Conservation (phyloP, 2,329 filamentous ascomycete species). For the Plectosphaerella sp. region DNA sequence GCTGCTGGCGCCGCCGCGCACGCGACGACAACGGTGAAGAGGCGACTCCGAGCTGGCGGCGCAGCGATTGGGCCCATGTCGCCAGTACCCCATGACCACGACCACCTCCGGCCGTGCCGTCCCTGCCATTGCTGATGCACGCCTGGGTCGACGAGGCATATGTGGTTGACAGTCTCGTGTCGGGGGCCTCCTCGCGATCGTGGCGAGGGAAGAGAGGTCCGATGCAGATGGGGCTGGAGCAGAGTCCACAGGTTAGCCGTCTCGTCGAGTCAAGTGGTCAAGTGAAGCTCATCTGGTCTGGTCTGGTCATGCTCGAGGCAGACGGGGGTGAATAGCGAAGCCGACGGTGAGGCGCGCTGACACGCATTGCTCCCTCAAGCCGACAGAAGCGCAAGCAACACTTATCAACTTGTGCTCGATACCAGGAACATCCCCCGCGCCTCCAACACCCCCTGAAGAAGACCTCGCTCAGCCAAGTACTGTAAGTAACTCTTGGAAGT, state of each 20-base stretch:
- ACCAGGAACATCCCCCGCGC: too few relatives aligned
- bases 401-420: neutral
- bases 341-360: neutral
- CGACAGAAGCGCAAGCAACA: neutral
- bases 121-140: too few relatives aligned
- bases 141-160: neutral
- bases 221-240: constrained; percentile 26
- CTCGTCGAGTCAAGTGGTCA: neutral
- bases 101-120: too few relatives aligned
- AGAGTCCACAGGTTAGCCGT: neutral
- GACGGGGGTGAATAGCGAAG: neutral
- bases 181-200: neutral
- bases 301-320: too few relatives aligned
- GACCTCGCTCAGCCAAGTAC: too few relatives aligned
- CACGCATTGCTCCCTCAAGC: neutral
- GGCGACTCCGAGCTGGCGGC: too few relatives aligned
- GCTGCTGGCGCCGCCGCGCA: too few relatives aligned
- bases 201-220: constrained; percentile 19
- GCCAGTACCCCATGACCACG: too few relatives aligned
- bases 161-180: neutral
- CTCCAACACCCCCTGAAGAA: too few relatives aligned
- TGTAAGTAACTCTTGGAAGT: too few relatives aligned
- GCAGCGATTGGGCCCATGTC: too few relatives aligned
- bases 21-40: too few relatives aligned
- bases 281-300: neutral